Evolutionary conservation across 2,329 filamentous ascomycete genomes (phyloP).

Genomic region (Dactylonectria estremocensis): DNA sequence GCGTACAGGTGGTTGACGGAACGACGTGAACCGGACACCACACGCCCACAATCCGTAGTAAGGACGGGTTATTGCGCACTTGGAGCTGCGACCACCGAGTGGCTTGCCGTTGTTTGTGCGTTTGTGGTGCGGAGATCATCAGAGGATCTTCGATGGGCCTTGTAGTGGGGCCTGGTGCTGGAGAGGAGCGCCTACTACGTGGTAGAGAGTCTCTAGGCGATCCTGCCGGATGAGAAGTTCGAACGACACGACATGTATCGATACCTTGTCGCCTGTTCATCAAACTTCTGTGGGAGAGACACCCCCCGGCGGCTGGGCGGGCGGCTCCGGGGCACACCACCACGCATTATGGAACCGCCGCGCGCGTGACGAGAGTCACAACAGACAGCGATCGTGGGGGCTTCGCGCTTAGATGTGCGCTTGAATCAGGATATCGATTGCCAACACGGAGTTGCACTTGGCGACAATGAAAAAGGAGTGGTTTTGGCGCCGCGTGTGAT

Average conservation of each 20-base stretch:
- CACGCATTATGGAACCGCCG: conserved; percentile 20
- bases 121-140: conserved; percentile 31
- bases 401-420: conserved; percentile 34
- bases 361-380: conserved; percentile 27
- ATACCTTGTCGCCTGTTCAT: conserved; percentile 22
- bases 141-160: conserved; percentile 41
- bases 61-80: conserved; percentile 27
- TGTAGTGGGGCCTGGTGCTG: conserved; percentile 35
- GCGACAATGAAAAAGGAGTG: conserved; percentile 19
- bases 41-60: conserved; percentile 25
- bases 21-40: conserved; percentile 2
- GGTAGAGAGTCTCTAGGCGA: conserved; percentile 23
- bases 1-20: neutral
- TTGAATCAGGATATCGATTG: conserved; percentile 9
- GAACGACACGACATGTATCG: conserved; percentile 27
- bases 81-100: conserved; percentile 36
- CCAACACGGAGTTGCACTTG: conserved; percentile 36
- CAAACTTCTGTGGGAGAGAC: conserved; percentile 1
- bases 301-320: conserved; percentile 16
- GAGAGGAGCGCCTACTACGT: no score
- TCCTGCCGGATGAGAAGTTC: conserved; percentile 23
- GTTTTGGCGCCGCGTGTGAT: conserved; percentile 25
- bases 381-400: conserved; percentile 10
- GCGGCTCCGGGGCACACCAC: conserved; percentile 30
- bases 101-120: conserved; percentile 32